Conservation (phyloP, 768 basidiomycete genomes). For the Xerocomellus intermedius region DNA sequence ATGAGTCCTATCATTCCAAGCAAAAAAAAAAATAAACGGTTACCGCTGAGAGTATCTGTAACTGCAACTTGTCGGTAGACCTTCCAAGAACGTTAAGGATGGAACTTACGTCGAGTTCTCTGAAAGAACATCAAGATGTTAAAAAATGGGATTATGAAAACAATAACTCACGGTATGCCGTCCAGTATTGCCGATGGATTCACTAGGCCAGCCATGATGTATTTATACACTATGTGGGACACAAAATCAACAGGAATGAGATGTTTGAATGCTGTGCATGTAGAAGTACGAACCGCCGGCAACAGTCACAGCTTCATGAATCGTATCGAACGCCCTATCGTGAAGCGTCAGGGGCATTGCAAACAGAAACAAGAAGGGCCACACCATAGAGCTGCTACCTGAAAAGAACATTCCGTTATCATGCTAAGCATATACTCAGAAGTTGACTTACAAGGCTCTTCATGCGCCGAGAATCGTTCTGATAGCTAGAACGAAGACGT, state of each 20-base stretch:
- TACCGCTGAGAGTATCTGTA: slow-evolving; percentile 7
- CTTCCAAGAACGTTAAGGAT: not conserved
- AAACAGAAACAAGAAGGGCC: no score
- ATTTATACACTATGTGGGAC: not conserved
- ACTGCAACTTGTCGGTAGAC: not conserved
- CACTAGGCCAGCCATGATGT: not conserved
- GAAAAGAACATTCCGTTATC: not conserved
- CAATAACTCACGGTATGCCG: not conserved
- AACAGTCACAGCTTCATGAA: slow-evolving; percentile 6
- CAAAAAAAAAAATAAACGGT: no score
- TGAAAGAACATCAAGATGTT: not conserved
- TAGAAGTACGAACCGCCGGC: slow-evolving; percentile 5
- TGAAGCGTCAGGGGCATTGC: not conserved
- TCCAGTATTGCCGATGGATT: not conserved
- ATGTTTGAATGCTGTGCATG: no score
- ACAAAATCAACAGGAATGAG: not conserved
- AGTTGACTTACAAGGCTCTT: slow-evolving; percentile 7
- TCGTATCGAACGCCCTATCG: slow-evolving; percentile 9
- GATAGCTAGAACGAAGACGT: not conserved
- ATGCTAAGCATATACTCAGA: not conserved
- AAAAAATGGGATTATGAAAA: no score
- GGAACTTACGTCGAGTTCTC: slow-evolving; percentile 11
- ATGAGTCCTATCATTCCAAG: not conserved
- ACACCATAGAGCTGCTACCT: slow-evolving; percentile 15
- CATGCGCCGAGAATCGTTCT: not conserved